Percentiles rank a stretch among this genome's conserved stretches.
Conservation (phyloP, 192 early-diverging fungal species). For the Geosiphon pyriformis region DNA sequence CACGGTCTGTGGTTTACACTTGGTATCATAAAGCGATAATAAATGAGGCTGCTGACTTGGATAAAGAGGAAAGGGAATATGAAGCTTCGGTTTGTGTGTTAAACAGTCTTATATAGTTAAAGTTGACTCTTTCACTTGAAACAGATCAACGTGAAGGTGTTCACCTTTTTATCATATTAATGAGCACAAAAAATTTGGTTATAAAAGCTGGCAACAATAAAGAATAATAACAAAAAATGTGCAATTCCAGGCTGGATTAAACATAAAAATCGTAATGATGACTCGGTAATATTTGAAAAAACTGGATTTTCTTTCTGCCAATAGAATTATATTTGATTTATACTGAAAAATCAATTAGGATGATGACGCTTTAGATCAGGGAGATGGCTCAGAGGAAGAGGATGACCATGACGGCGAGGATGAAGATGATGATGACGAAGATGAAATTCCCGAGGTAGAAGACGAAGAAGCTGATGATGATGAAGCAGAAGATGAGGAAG, state of each 20-base stretch:
- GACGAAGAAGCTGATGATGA: conserved; percentile 12
- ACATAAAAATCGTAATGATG: neutral
- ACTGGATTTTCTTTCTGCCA: neutral
- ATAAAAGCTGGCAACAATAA: neutral
- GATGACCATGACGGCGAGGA: conserved; percentile 7
- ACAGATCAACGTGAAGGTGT: too few relatives aligned
- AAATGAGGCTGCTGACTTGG: conserved; percentile 9
- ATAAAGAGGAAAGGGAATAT: conserved; percentile 16
- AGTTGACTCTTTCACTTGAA: too few relatives aligned
- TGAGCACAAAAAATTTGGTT: neutral
- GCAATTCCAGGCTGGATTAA: conserved; percentile 5
- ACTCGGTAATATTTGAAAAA: neutral
- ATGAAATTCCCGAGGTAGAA: conserved; percentile 4
- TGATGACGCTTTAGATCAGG: neutral
- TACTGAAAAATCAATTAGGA: neutral
- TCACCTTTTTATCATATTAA: neutral
- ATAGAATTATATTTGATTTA: neutral
- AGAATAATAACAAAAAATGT: neutral
- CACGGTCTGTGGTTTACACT: conserved; percentile 5
- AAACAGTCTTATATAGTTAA: too few relatives aligned
- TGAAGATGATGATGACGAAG: conserved; percentile 13
- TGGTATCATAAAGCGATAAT: neutral
- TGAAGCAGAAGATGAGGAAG: conserved; percentile 6
- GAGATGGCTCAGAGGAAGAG: neutral
- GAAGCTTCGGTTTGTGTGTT: neutral